Evolutionary conservation across 2,329 filamentous ascomycete genomes (phyloP).

Genomic region (Amauroascus verrucosus): DNA sequence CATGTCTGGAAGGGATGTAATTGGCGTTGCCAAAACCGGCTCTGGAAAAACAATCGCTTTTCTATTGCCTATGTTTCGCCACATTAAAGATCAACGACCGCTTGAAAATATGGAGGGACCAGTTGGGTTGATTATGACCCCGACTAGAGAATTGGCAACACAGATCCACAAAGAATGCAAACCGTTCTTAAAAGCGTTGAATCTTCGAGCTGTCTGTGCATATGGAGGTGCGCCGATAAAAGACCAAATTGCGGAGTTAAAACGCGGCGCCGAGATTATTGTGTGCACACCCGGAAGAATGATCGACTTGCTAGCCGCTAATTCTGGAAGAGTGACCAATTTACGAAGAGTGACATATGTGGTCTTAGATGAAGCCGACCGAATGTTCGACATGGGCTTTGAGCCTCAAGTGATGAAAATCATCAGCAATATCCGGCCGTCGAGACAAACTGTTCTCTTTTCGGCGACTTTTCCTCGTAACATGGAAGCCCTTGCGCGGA

Average conservation of each 20-base stretch:
- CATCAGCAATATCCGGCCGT: conserved; percentile 78
- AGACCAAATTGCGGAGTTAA: conserved; percentile 93
- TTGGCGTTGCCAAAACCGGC: conserved; percentile 93
- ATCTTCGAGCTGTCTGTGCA: conserved; percentile 76
- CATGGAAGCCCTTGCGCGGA: conserved; percentile 82
- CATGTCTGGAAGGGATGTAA: conserved; percentile 91
- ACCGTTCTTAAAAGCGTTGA: conserved; percentile 79
- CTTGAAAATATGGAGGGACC: conserved; percentile 78
- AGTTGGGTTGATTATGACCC: conserved; percentile 80
- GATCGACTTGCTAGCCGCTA: conserved; percentile 89
- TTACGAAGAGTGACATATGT: conserved; percentile 82
- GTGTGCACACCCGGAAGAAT: conserved; percentile 91
- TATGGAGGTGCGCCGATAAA: conserved; percentile 95
- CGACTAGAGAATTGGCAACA: conserved; percentile 82
- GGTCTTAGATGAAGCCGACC: conserved; percentile 91
- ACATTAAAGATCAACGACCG: conserved; percentile 86
- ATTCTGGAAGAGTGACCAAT: conserved; percentile 88
- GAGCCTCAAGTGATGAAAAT: conserved; percentile 98
- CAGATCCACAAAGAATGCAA: conserved; percentile 94
- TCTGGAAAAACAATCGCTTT: conserved; percentile 97
- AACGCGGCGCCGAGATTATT: conserved; percentile 87
- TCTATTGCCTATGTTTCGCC: conserved; percentile 89
- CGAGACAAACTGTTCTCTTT: conserved; percentile 89
- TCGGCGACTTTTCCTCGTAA: conserved; percentile 92
- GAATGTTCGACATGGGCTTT: conserved; percentile 99